Percentiles rank a stretch among this genome's conserved stretches.
phyloP scores from a whole-genome alignment of 192 early-diverging fungal species.

The Podila minutissima region DNA sequence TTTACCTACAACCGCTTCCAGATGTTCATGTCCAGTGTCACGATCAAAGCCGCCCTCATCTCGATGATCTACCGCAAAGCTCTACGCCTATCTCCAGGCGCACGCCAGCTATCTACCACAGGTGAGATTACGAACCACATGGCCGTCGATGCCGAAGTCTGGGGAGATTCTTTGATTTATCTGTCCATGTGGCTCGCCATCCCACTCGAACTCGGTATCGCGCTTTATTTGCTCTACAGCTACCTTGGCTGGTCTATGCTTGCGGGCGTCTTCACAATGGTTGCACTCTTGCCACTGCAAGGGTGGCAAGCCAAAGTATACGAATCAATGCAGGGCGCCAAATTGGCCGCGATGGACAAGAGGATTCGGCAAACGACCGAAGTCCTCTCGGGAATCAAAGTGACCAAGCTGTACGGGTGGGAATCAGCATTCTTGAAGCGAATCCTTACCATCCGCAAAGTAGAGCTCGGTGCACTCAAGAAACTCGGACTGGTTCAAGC shows the following conservation, averaged over 20 bases:
- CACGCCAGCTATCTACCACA: constrained; percentile 25
- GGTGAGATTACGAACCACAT: constrained; percentile 47
- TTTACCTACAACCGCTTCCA: constrained; percentile 54
- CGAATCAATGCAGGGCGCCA: constrained; percentile 20
- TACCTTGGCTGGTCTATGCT: constrained; percentile 39
- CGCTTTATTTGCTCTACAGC: not conserved
- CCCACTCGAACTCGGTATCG: constrained; percentile 9
- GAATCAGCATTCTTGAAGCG: constrained; percentile 21
- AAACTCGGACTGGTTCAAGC: constrained; percentile 2
- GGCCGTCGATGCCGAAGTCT: constrained; percentile 20
- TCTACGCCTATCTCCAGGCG: constrained; percentile 57
- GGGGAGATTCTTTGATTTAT: not conserved
- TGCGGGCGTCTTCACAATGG: constrained; percentile 16
- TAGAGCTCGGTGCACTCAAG: not conserved
- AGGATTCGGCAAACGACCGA: constrained; percentile 51
- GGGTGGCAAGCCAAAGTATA: constrained; percentile 24
- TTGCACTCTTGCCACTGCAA: constrained; percentile 32
- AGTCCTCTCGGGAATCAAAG: constrained; percentile 45
- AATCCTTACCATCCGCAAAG: constrained; percentile 14
- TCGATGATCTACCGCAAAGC: constrained; percentile 71
- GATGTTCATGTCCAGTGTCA: constrained; percentile 57
- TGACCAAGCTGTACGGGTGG: constrained; percentile 54
- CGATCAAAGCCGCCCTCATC: constrained; percentile 58
- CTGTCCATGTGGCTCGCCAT: constrained; percentile 1
- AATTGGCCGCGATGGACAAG: constrained; percentile 35